phyloP scores from a whole-genome alignment of 805 yeast species.

The Kurtzmaniella cleridarum region DNA sequence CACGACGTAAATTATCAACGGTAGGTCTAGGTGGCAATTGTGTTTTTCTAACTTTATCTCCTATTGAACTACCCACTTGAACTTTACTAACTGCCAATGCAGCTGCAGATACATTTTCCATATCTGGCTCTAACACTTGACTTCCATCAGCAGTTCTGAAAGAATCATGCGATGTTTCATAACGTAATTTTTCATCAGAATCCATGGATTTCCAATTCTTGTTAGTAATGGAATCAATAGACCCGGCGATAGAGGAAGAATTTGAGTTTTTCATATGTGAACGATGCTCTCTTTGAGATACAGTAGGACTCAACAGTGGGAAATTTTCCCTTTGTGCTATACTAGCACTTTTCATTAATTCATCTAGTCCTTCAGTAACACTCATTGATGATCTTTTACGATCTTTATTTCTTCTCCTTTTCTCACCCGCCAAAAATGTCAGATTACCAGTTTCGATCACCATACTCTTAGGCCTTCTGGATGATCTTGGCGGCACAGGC shows the following conservation, averaged over 20 bases:
- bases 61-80: not conserved
- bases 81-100: not conserved
- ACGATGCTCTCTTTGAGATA: slow-evolving; percentile 5
- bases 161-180: slow-evolving; percentile 4
- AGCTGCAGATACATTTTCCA: not conserved
- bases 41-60: not conserved
- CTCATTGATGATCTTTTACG: slow-evolving; percentile 19
- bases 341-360: slow-evolving; percentile 31
- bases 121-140: not conserved
- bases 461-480: slow-evolving; percentile 32
- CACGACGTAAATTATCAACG: slow-evolving; percentile 16
- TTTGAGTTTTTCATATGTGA: not conserved
- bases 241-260: not conserved
- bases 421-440: not conserved
- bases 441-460: slow-evolving; percentile 5
- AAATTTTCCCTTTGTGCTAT: slow-evolving; percentile 6
- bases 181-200: slow-evolving; percentile 1
- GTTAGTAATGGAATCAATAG: not conserved
- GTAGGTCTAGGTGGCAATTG: slow-evolving; percentile 24
- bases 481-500: slow-evolving; percentile 35
- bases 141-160: slow-evolving; percentile 6
- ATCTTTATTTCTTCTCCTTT: slow-evolving; percentile 4
- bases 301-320: slow-evolving; percentile 25
- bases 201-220: not conserved
- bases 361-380: slow-evolving; percentile 33